These are phyloP conservation scores for Dissophora globulifera DNA, from an alignment of 192 early-diverging fungal species.

Conservation along the genomic window DNA sequence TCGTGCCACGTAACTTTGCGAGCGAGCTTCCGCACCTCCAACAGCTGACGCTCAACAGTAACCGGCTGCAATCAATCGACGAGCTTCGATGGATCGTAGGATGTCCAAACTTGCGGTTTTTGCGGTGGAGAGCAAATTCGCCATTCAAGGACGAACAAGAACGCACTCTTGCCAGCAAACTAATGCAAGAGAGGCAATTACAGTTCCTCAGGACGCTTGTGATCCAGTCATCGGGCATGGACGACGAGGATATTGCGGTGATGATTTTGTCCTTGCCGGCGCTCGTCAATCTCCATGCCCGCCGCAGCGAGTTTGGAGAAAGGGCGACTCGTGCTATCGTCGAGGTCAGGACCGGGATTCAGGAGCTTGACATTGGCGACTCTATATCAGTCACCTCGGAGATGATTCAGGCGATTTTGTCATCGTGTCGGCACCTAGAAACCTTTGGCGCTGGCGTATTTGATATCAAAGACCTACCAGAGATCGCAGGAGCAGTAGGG, in stretches of 20 bases:
- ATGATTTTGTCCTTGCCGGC: constrained; percentile 10
- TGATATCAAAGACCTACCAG: constrained; percentile 2
- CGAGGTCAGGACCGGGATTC: background rate
- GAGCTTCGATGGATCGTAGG: constrained; percentile 6
- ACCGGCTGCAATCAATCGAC: constrained; percentile 7
- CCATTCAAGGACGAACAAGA: background rate
- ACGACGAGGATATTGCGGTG: constrained; percentile 10
- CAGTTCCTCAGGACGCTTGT: background rate
- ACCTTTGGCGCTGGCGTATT: constrained; percentile 6
- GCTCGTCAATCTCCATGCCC: constrained; percentile 12
- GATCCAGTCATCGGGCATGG: background rate
- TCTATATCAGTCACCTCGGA: background rate
- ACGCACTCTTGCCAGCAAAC: too few relatives aligned
- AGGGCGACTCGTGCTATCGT: background rate
- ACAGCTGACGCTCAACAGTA: constrained; percentile 9
- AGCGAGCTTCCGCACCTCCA: constrained; percentile 2
- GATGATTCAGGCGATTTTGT: constrained; percentile 2
- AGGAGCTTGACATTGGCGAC: constrained; percentile 9
- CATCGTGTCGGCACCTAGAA: background rate
- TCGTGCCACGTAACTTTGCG: background rate
- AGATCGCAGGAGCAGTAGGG: too few relatives aligned
- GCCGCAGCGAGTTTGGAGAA: background rate
- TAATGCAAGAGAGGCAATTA: too few relatives aligned
- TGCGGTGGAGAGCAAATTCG: constrained; percentile 4
- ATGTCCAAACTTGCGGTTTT: constrained; percentile 3